These are phyloP conservation scores for Fagus sylvatica DNA, from an alignment of 306 rosid species.

Conservation along the genomic window DNA sequence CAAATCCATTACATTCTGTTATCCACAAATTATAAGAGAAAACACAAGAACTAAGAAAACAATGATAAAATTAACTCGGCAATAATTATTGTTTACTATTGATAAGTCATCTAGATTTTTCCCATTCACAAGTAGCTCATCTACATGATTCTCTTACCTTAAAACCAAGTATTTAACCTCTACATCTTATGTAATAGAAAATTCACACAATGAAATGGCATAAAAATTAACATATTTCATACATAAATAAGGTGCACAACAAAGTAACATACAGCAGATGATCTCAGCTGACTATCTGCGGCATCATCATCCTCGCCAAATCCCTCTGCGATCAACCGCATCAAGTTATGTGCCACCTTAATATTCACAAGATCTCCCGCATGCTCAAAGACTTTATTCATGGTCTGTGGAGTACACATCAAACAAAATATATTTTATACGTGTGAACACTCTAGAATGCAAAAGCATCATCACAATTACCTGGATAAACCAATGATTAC, in stretches of 20 bases:
- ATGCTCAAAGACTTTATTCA: slow-evolving; percentile 99
- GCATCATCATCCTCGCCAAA: slow-evolving; percentile 91
- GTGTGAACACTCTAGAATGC: slow-evolving; percentile 17
- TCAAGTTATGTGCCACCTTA: slow-evolving; percentile 97
- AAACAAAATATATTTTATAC: slow-evolving; percentile 9
- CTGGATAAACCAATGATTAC: slow-evolving; percentile 98
- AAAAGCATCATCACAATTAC: slow-evolving; percentile 37
- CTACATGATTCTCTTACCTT: not conserved
- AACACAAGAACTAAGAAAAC: not conserved
- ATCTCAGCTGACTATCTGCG: slow-evolving; percentile 85
- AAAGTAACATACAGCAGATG: slow-evolving; percentile 80
- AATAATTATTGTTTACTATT: not conserved
- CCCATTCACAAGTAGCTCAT: not conserved
- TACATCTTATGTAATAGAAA: not conserved
- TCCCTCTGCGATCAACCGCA: slow-evolving; percentile 97
- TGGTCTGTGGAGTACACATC: slow-evolving; percentile 59
- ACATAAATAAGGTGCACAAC: slow-evolving; percentile 25
- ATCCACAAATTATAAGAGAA: not conserved
- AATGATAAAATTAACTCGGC: not conserved
- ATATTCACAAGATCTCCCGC: slow-evolving; percentile 97
- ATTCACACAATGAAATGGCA: not conserved
- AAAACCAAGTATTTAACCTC: not conserved
- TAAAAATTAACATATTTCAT: not conserved
- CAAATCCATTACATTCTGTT: too few species aligned
- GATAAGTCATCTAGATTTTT: not conserved